phyloP scores from a whole-genome alignment of 768 basidiomycete genomes.

The Lepiota brunneoincarnata region DNA sequence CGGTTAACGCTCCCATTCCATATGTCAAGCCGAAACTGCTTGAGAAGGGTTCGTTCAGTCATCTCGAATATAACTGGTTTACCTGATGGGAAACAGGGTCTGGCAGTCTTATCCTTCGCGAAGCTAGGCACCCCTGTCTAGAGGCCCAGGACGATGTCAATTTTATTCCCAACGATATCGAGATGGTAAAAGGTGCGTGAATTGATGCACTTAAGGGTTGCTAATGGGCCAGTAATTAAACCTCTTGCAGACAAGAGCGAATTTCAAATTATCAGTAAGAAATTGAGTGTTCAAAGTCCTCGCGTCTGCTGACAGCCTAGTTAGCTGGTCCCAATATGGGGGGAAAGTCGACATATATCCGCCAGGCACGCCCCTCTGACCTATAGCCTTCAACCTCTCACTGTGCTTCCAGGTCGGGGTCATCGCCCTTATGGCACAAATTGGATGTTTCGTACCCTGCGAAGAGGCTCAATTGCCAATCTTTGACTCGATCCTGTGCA shows the following conservation, averaged over 20 bases:
- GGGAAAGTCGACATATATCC: slow-evolving; percentile 96
- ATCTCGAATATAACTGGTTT: background rate
- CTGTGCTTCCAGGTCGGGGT: slow-evolving; percentile 63
- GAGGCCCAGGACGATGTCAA: slow-evolving; percentile 95
- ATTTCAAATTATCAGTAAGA: slow-evolving; percentile 90
- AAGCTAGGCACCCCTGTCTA: slow-evolving; percentile 93
- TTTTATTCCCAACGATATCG: slow-evolving; percentile 94
- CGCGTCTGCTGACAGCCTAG: background rate
- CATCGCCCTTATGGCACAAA: slow-evolving; percentile 95
- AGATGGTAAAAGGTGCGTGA: slow-evolving; percentile 80
- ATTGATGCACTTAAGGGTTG: background rate
- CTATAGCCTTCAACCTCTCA: slow-evolving; percentile 2
- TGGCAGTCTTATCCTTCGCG: slow-evolving; percentile 76
- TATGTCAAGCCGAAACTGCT: slow-evolving; percentile 85
- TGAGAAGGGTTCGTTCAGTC: slow-evolving; percentile 60
- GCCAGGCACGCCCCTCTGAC: slow-evolving; percentile 50
- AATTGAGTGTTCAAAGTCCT: background rate
- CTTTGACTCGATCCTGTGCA: slow-evolving; percentile 92
- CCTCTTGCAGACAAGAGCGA: slow-evolving; percentile 66
- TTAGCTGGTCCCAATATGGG: slow-evolving; percentile 98
- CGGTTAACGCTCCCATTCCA: slow-evolving; percentile 79
- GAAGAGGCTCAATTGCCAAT: slow-evolving; percentile 82
- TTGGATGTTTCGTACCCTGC: slow-evolving; percentile 94
- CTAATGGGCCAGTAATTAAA: background rate
- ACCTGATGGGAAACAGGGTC: slow-evolving; percentile 46